Percentiles rank a stretch among this genome's conserved stretches.
Evolutionary conservation across 495 filamentous ascomycete genomes (phyloP).

Genomic region (Hypoxylon trugodes): DNA sequence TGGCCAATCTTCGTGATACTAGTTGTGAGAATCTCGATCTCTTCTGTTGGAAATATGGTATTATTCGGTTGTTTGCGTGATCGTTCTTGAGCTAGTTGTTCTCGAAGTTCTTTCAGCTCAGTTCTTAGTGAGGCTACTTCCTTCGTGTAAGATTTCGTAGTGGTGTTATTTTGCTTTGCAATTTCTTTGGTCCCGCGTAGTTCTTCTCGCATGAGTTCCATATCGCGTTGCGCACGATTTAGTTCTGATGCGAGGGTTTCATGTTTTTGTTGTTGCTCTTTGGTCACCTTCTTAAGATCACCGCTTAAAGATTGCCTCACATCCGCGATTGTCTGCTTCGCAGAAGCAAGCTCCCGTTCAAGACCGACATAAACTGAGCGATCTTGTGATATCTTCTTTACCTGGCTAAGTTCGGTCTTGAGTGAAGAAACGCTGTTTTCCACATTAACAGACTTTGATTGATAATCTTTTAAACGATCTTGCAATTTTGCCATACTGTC

Average conservation of each 20-base stretch:
- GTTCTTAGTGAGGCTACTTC: slow-evolving; percentile 27
- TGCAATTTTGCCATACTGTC: slow-evolving; percentile 24
- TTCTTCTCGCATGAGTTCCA: not conserved
- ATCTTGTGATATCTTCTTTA: slow-evolving; percentile 19
- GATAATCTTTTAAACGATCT: slow-evolving; percentile 15
- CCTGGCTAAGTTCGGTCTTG: slow-evolving; percentile 29
- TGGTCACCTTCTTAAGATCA: slow-evolving; percentile 1
- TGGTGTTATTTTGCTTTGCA: slow-evolving; percentile 1
- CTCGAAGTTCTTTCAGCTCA: slow-evolving; percentile 39
- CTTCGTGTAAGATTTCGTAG: slow-evolving; percentile 8
- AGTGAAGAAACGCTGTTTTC: slow-evolving; percentile 35
- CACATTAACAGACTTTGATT: not conserved
- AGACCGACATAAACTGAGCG: slow-evolving; percentile 14
- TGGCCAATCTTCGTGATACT: slow-evolving; percentile 49
- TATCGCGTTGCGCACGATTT: not conserved
- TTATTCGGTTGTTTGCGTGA: slow-evolving; percentile 9
- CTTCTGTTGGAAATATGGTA: slow-evolving; percentile 38
- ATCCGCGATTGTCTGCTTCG: slow-evolving; percentile 6
- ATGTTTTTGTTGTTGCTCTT: slow-evolving; percentile 18
- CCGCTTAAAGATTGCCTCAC: slow-evolving; percentile 2
- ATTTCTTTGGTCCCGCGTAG: slow-evolving; percentile 4
- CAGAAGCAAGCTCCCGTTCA: slow-evolving; percentile 18
- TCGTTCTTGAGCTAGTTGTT: slow-evolving; percentile 41
- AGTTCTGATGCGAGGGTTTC: slow-evolving; percentile 2
- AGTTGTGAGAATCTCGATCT: slow-evolving; percentile 51